phyloP scores from a whole-genome alignment of 2,329 filamentous ascomycete species.

The Fusarium solani-melongenae region DNA sequence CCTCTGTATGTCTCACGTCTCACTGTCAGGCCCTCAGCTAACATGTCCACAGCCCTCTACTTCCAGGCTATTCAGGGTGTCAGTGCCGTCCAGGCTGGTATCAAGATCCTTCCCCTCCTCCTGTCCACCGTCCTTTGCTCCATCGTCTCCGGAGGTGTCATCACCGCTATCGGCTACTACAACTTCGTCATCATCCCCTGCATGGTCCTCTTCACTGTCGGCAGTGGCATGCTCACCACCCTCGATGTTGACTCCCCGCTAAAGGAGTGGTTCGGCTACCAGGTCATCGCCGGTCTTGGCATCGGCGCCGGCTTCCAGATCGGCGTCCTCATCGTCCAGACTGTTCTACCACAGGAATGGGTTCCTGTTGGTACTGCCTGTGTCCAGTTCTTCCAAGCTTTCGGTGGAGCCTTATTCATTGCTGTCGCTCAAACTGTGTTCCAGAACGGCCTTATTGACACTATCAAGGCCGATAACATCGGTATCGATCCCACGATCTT shows the following conservation, averaged over 20 bases:
- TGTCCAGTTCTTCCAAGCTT: slow-evolving; percentile 70
- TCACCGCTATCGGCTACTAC: slow-evolving; percentile 57
- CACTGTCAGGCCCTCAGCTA: slow-evolving; percentile 2
- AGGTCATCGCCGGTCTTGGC: slow-evolving; percentile 66
- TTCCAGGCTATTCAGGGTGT: slow-evolving; percentile 66
- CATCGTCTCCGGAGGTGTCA: slow-evolving; percentile 55
- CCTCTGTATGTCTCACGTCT: slow-evolving; percentile 49
- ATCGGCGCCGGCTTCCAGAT: slow-evolving; percentile 61
- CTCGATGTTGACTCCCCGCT: slow-evolving; percentile 59
- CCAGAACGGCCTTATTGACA: slow-evolving; percentile 68
- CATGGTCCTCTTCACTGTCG: slow-evolving; percentile 56
- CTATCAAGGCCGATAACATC: slow-evolving; percentile 58
- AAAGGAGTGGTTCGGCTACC: slow-evolving; percentile 67
- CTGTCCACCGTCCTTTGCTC: slow-evolving; percentile 62
- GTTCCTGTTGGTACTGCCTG: slow-evolving; percentile 63
- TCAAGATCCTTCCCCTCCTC: slow-evolving; percentile 65
- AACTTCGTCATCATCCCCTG: slow-evolving; percentile 54
- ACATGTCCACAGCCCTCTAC: slow-evolving; percentile 55
- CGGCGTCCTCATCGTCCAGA: slow-evolving; percentile 63
- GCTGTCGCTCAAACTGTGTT: slow-evolving; percentile 75
- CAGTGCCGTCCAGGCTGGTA: slow-evolving; percentile 63
- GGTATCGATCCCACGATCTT: slow-evolving; percentile 60
- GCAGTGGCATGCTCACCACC: slow-evolving; percentile 66
- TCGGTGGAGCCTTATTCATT: slow-evolving; percentile 74
- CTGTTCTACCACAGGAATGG: slow-evolving; percentile 59